Evolutionary conservation across 805 yeast genomes (phyloP).

Genomic region (Cephaloascus albidus): DNA sequence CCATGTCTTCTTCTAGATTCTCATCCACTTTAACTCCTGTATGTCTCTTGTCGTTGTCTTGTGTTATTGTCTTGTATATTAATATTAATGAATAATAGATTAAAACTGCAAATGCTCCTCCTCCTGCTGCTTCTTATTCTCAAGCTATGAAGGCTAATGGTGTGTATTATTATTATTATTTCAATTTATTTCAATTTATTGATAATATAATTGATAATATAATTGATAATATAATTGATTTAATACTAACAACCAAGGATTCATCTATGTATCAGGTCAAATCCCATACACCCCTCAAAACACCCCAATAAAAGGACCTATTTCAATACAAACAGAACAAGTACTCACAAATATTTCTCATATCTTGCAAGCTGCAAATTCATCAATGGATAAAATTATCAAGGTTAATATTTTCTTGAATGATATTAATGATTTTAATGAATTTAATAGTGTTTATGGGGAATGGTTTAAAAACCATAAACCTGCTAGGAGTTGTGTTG

Average conservation of each 20-base stretch:
- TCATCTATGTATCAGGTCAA: conserved; percentile 91
- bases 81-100: conserved; percentile 25
- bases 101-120: conserved; percentile 74
- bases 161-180: conserved; percentile 12
- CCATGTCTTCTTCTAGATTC: conserved; percentile 10
- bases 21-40: conserved; percentile 26
- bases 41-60: conserved; percentile 4
- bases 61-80: background rate
- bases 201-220: background rate
- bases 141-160: conserved; percentile 88
- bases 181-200: no score
- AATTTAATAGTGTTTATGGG: conserved; percentile 78
- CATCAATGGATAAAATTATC: conserved; percentile 73
- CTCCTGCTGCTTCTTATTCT: conserved; percentile 94
- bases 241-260: conserved; percentile 32
- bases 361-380: conserved; percentile 78
- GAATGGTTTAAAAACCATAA: conserved; percentile 68
- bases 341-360: conserved; percentile 57
- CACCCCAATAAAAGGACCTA: conserved; percentile 67
- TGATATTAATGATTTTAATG: conserved; percentile 80
- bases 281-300: conserved; percentile 83
- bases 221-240: background rate
- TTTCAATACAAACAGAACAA: conserved; percentile 72
- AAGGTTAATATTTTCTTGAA: conserved; percentile 87
- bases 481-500: conserved; percentile 98